These are phyloP conservation scores for Botryobasidium botryosum DNA, from an alignment of 768 basidiomycete species.

Conservation along the genomic window DNA sequence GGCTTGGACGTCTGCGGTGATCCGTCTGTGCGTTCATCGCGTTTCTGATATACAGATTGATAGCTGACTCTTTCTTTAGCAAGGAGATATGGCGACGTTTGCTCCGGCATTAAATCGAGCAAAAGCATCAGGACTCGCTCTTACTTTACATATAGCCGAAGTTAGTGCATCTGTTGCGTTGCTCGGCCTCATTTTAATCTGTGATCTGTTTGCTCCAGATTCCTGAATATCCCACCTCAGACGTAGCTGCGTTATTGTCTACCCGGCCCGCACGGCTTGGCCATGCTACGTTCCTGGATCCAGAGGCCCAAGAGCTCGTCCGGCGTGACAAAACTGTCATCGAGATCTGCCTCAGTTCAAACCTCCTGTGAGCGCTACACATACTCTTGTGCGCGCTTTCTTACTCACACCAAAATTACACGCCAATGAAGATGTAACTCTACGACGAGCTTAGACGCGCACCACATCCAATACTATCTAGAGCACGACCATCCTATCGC, in stretches of 20 bases:
- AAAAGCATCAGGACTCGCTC: slow-evolving; percentile 40
- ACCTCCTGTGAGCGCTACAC: slow-evolving; percentile 38
- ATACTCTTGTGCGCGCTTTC: not conserved
- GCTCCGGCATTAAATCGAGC: slow-evolving; percentile 35
- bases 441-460: slow-evolving; percentile 41
- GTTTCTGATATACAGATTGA: not conserved
- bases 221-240: slow-evolving; percentile 26
- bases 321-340: slow-evolving; percentile 39
- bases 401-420: not conserved
- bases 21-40: slow-evolving; percentile 27
- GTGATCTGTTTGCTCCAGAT: not conserved
- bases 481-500: slow-evolving; percentile 45
- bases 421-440: slow-evolving; percentile 47
- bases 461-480: slow-evolving; percentile 58
- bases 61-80: slow-evolving; percentile 17
- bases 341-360: slow-evolving; percentile 71
- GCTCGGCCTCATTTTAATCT: not conserved
- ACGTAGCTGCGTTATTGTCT: slow-evolving; percentile 43
- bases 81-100: slow-evolving; percentile 39
- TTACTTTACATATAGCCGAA: slow-evolving; percentile 80
- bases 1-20: slow-evolving; percentile 74
- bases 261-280: slow-evolving; percentile 53
- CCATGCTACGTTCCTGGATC: slow-evolving; percentile 64
- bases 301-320: slow-evolving; percentile 39
- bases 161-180: slow-evolving; percentile 22